Percentiles rank a stretch among this genome's conserved stretches.
Evolutionary conservation across 441 rosid genomes (phyloP).

Genomic region (Populus hybrid): DNA sequence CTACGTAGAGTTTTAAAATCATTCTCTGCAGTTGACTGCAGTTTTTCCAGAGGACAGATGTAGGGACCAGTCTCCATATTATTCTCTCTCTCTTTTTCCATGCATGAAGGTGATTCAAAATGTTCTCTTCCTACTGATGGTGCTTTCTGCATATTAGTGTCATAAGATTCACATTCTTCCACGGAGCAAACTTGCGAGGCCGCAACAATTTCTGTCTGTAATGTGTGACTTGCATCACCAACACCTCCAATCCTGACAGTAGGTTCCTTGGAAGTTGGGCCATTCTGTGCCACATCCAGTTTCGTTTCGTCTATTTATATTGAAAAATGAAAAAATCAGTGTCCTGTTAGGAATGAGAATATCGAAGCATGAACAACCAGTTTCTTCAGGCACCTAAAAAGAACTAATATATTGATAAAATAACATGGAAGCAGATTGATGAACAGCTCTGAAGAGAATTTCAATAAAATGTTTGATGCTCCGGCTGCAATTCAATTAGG

Average conservation of each 20-base stretch:
- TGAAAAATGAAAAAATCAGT: slow-evolving; percentile 22
- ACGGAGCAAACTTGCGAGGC: slow-evolving; percentile 19
- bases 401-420: not conserved
- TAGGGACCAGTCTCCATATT: slow-evolving; percentile 11
- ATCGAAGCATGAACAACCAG: not conserved
- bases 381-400: not conserved
- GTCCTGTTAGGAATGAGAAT: slow-evolving; percentile 1
- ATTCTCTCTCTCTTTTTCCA: slow-evolving; percentile 26
- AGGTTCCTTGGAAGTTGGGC: slow-evolving; percentile 16
- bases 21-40: slow-evolving; percentile 64
- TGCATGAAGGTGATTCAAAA: slow-evolving; percentile 22
- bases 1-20: slow-evolving; percentile 30
- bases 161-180: slow-evolving; percentile 23
- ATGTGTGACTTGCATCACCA: slow-evolving; percentile 21
- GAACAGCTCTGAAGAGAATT: not conserved
- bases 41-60: slow-evolving; percentile 26
- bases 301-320: slow-evolving; percentile 26
- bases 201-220: slow-evolving; percentile 25
- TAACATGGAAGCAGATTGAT: not conserved
- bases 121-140: slow-evolving; percentile 14
- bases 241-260: slow-evolving; percentile 20
- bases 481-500: not conserved
- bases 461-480: not conserved
- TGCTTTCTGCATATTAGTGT: slow-evolving; percentile 13
- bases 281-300: slow-evolving; percentile 22